Conservation (phyloP, 2,329 filamentous ascomycete genomes). For the Fonsecaea nubica region DNA sequence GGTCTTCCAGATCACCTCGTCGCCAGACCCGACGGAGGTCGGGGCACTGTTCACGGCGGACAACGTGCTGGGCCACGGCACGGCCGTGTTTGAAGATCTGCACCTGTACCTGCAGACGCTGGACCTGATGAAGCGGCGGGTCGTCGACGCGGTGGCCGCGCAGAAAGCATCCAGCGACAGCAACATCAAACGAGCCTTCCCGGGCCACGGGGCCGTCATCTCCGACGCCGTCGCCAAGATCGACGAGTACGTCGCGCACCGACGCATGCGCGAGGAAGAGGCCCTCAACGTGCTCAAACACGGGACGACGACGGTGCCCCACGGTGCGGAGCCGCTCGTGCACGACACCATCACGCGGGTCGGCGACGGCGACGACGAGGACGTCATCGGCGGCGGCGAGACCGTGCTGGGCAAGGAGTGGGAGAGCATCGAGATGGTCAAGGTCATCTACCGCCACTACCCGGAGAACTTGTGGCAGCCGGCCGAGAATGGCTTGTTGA, state of each 20-base stretch:
- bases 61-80: slow-evolving; percentile 86
- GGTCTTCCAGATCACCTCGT: slow-evolving; percentile 69
- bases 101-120: slow-evolving; percentile 71
- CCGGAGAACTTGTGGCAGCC: slow-evolving; percentile 76
- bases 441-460: slow-evolving; percentile 81
- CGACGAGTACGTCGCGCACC: slow-evolving; percentile 80
- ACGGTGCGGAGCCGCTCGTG: slow-evolving; percentile 18
- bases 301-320: slow-evolving; percentile 40
- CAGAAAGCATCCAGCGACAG: background rate
- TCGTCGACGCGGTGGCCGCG: slow-evolving; percentile 10
- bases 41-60: slow-evolving; percentile 87
- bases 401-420: slow-evolving; percentile 54
- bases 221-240: slow-evolving; percentile 75
- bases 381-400: slow-evolving; percentile 43
- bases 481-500: slow-evolving; percentile 75
- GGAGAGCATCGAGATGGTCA: slow-evolving; percentile 83
- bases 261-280: slow-evolving; percentile 79
- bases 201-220: slow-evolving; percentile 83
- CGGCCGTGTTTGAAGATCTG: slow-evolving; percentile 82
- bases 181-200: slow-evolving; percentile 71
- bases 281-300: slow-evolving; percentile 69
- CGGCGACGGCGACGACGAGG: slow-evolving; percentile 32
- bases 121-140: slow-evolving; percentile 63
- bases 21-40: slow-evolving; percentile 60
- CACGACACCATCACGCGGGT: slow-evolving; percentile 39